Percentiles rank a stretch among this genome's conserved stretches.
These are phyloP conservation scores for Spergularia bocconei DNA, from an alignment of 148 eudicot genomes.

Conservation along the genomic window DNA sequence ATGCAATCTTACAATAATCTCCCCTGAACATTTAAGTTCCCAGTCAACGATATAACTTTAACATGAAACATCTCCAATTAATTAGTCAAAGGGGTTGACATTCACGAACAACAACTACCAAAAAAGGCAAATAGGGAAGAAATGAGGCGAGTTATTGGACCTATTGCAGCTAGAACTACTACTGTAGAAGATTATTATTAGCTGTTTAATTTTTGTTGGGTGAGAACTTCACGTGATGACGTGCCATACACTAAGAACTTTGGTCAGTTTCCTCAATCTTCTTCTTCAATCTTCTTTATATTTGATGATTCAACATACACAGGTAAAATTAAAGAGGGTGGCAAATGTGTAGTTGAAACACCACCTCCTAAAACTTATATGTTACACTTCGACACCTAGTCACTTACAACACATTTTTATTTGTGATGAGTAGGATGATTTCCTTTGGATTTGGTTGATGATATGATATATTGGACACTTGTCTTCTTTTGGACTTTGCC, in stretches of 20 bases:
- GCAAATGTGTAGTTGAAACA: constrained; percentile 32
- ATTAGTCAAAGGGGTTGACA: constrained; percentile 3
- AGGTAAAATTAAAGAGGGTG: constrained; percentile 22
- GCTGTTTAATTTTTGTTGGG: not conserved
- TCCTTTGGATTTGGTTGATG: constrained; percentile 25
- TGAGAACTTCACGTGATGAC: not conserved
- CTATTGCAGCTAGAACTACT: not conserved
- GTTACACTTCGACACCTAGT: not conserved
- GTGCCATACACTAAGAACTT: too few species aligned
- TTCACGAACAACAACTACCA: not conserved
- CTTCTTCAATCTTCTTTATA: too few species aligned
- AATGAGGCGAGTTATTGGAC: not conserved
- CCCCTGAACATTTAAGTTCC: not conserved
- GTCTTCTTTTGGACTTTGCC: constrained; percentile 7
- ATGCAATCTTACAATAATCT: too few species aligned
- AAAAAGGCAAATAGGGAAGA: not conserved
- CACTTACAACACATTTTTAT: not conserved
- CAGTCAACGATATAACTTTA: not conserved
- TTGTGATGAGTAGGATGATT: constrained; percentile 14
- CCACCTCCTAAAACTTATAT: not conserved
- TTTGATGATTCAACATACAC: too few species aligned
- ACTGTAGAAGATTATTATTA: too few species aligned
- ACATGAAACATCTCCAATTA: not conserved
- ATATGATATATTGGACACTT: constrained; percentile 23
- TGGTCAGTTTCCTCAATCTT: too few species aligned